Percentiles rank a stretch among this genome's conserved stretches.
These are phyloP conservation scores for Achlya hypogyna DNA, from an alignment of 352 stramenopile genomes.

Conservation along the genomic window DNA sequence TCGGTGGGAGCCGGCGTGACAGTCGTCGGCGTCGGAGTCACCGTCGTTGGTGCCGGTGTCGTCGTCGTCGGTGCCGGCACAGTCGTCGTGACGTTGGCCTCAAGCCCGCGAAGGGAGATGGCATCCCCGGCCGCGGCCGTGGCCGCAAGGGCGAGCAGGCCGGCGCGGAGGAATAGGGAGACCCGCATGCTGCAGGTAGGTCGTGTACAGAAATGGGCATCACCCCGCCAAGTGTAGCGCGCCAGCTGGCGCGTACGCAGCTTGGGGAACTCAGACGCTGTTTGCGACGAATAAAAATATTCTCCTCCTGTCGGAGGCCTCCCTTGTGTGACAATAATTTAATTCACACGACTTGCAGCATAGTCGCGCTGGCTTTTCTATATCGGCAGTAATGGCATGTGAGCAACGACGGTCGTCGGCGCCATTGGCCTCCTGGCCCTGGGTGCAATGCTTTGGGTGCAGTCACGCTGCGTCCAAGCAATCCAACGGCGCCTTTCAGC, in stretches of 20 bases:
- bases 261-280: too few species aligned
- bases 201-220: background rate
- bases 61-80: background rate
- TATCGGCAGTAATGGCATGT: too few species aligned
- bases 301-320: too few species aligned
- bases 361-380: background rate
- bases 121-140: background rate
- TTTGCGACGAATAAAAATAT: too few species aligned
- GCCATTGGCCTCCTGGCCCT: too few species aligned
- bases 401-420: background rate
- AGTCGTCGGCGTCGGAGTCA: background rate
- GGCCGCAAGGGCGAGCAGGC: background rate
- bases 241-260: background rate
- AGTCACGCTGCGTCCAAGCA: background rate
- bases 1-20: background rate
- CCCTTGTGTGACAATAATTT: too few species aligned
- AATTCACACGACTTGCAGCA: background rate
- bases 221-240: background rate
- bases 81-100: background rate
- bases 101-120: background rate
- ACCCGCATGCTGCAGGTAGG: slow-evolving; percentile 1
- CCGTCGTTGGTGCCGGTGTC: background rate
- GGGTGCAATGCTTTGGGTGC: background rate
- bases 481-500: background rate
- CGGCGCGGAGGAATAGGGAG: background rate